Percentiles rank a stretch among this genome's conserved stretches.
Conservation (phyloP, 1,284 basidiomycete species). For the Ceratorhiza oryzae-sativae region DNA sequence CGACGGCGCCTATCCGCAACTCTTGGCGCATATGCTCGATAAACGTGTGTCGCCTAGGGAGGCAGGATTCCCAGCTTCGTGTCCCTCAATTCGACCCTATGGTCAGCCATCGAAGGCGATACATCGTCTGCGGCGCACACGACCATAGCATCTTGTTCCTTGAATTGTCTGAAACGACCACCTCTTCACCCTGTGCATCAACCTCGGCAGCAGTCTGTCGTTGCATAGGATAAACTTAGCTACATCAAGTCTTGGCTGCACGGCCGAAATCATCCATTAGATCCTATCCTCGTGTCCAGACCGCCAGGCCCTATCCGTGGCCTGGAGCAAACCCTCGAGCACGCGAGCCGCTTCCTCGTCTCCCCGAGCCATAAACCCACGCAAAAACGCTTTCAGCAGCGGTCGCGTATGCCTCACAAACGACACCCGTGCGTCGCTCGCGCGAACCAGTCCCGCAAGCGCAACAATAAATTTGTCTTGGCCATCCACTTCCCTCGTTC, state of each 20-base stretch:
- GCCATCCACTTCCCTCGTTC: not conserved
- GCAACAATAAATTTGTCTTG: not conserved
- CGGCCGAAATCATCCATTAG: not conserved
- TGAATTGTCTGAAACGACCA: not conserved
- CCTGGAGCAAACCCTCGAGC: conserved; percentile 19
- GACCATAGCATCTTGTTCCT: not conserved
- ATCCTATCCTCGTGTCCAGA: conserved; percentile 1
- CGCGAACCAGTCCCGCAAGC: conserved; percentile 5
- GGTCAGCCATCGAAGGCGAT: not conserved
- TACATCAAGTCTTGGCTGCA: not conserved
- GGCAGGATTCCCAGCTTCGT: not conserved
- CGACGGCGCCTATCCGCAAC: conserved; percentile 1
- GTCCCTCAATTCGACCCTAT: no score
- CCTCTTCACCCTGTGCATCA: not conserved
- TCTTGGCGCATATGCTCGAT: conserved; percentile 27
- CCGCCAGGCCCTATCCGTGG: not conserved
- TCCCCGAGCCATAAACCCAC: conserved; percentile 12
- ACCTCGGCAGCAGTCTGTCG: conserved; percentile 2
- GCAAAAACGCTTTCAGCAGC: conserved; percentile 7
- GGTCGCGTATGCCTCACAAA: conserved; percentile 25
- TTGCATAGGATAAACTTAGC: not conserved
- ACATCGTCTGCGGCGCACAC: not conserved
- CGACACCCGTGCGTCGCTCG: not conserved
- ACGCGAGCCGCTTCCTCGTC: conserved; percentile 24
- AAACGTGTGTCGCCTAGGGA: conserved; percentile 27